Percentiles rank a stretch among this genome's conserved stretches.
These are phyloP conservation scores for Cylindrotheca closterium DNA, from an alignment of 108 stramenopile genomes.

Conservation along the genomic window DNA sequence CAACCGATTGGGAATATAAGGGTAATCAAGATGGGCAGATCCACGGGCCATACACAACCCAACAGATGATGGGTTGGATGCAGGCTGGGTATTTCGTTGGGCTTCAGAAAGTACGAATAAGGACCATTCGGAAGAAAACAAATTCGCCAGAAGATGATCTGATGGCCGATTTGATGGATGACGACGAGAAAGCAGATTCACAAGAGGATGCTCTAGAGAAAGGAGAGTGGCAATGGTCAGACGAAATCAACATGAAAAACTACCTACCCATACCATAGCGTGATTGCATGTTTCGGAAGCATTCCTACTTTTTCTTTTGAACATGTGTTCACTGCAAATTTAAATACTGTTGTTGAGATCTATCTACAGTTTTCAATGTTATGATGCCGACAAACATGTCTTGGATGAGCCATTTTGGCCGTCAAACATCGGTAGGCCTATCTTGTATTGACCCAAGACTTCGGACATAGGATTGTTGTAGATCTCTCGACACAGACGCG, in stretches of 20 bases:
- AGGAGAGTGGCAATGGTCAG: conserved; percentile 34
- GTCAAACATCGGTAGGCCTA: no score
- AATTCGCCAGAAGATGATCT: conserved; percentile 56
- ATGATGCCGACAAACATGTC: no score
- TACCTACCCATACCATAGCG: conserved; percentile 8
- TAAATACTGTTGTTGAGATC: no score
- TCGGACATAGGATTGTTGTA: no score
- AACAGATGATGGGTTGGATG: conserved; percentile 80
- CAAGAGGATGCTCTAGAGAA: conserved; percentile 1
- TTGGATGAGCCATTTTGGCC: no score
- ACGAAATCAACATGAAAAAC: conserved; percentile 20
- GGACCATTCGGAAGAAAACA: conserved; percentile 28
- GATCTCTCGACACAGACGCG: no score
- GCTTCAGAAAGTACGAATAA: conserved; percentile 68
- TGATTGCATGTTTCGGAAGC: no score
- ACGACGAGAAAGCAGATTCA: conserved; percentile 40
- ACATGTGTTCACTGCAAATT: no score
- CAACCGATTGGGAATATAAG: conserved; percentile 67
- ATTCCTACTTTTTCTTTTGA: no score
- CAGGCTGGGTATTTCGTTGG: conserved; percentile 83
- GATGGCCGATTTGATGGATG: conserved; percentile 74
- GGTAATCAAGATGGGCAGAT: conserved; percentile 76
- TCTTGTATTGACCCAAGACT: no score
- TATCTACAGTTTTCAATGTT: no score
- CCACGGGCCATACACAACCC: conserved; percentile 78